A percentile compares a stretch with the other conserved stretches of the same genome.
Evolutionary conservation across 176 grass and related monocot genomes (phyloP).

Genomic region (Chloris gayana): DNA sequence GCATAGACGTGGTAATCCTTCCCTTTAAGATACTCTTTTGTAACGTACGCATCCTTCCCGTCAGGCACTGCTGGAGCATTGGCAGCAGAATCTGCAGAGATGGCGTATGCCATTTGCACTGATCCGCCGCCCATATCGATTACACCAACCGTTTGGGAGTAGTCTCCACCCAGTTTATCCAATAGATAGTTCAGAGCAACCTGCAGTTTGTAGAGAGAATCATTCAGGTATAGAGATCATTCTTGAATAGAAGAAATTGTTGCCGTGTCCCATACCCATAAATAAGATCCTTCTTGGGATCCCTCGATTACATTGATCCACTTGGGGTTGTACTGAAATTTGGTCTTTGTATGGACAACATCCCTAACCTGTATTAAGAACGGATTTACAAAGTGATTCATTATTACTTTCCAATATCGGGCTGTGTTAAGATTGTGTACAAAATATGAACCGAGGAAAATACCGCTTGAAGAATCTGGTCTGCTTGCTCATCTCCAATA

Average conservation of each 20-base stretch:
- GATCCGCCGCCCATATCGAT: conserved; percentile 63
- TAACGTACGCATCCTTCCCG: conserved; percentile 40
- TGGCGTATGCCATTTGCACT: conserved; percentile 59
- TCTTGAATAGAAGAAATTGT: not conserved
- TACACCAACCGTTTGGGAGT: conserved; percentile 46
- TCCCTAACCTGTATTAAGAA: conserved; percentile 32
- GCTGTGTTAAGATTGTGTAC: too few species aligned
- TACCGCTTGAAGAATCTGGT: conserved; percentile 57
- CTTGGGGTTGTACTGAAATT: conserved; percentile 40
- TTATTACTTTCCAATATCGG: too few species aligned
- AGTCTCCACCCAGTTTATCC: conserved; percentile 52
- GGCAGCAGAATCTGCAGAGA: conserved; percentile 38
- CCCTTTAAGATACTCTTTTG: conserved; percentile 45
- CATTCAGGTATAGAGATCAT: too few species aligned
- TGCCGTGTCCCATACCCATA: conserved; percentile 38
- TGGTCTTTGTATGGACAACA: conserved; percentile 47
- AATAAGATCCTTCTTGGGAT: conserved; percentile 61
- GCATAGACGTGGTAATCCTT: conserved; percentile 51
- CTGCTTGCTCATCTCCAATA: conserved; percentile 41
- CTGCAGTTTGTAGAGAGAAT: too few species aligned
- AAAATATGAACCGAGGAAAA: too few species aligned
- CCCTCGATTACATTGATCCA: conserved; percentile 51
- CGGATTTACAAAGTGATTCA: too few species aligned
- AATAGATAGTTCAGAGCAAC: conserved; percentile 63
- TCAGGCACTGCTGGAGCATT: conserved; percentile 36